Evolutionary conservation across 75 land plant species (phyloP).

Genomic region (Selaginella tamariscina): DNA sequence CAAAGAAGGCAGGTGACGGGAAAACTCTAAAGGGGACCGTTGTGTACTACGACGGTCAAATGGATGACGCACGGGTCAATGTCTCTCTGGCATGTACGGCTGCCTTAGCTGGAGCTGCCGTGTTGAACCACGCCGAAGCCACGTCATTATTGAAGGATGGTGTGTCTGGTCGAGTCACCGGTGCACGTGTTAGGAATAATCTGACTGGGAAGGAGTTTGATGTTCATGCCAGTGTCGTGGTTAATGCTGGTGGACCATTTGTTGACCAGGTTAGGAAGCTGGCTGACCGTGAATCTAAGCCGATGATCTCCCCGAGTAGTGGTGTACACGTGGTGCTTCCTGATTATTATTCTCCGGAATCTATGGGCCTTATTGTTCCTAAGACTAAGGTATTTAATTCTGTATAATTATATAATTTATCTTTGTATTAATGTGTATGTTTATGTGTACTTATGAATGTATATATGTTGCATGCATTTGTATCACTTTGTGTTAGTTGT

Average conservation of each 20-base stretch:
- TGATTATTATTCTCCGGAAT: conserved; percentile 95
- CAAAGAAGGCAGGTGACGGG: conserved; percentile 40
- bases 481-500: too few relatives aligned
- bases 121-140: conserved; percentile 93
- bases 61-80: conserved; percentile 90
- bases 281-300: conserved; percentile 45
- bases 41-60: conserved; percentile 96
- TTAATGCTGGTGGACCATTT: conserved; percentile 98
- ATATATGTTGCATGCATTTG: too few relatives aligned
- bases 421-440: too few relatives aligned
- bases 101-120: conserved; percentile 81
- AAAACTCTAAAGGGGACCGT: conserved; percentile 80
- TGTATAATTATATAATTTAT: too few relatives aligned
- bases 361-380: conserved; percentile 95
- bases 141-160: conserved; percentile 62
- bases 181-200: conserved; percentile 67
- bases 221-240: conserved; percentile 76
- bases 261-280: conserved; percentile 78
- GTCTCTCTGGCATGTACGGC: conserved; percentile 92
- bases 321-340: conserved; percentile 95
- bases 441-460: too few relatives aligned
- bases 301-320: conserved; percentile 85
- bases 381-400: too few relatives aligned
- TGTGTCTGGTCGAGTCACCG: conserved; percentile 31
- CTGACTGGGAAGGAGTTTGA: conserved; percentile 88